A percentile compares a stretch with the other conserved stretches of the same genome.
Conservation (phyloP, 345 rosid genomes). For the Viola odorata region DNA sequence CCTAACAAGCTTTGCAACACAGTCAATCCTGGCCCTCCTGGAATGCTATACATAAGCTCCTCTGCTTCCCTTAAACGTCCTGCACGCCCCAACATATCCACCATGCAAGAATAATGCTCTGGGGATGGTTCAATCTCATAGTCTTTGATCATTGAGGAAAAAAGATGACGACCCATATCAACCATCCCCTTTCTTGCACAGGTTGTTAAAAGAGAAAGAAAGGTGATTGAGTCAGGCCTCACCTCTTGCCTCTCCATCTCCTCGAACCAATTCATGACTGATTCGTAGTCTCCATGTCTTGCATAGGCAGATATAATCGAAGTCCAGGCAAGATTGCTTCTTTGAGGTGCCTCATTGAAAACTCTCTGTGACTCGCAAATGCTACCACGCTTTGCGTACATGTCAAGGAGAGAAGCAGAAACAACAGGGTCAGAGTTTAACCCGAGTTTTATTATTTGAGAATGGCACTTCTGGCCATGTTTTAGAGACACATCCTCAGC, state of each 20-base stretch:
- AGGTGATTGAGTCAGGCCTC: conserved; percentile 69
- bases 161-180: conserved; percentile 52
- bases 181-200: conserved; percentile 82
- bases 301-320: conserved; percentile 78
- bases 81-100: conserved; percentile 81
- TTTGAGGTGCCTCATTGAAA: conserved; percentile 44
- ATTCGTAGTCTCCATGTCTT: conserved; percentile 77
- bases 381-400: conserved; percentile 93
- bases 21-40: conserved; percentile 63
- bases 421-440: conserved; percentile 50
- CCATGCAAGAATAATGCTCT: conserved; percentile 89
- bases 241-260: conserved; percentile 54
- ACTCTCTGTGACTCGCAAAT: conserved; percentile 59
- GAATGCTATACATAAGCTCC: conserved; percentile 45
- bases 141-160: conserved; percentile 49
- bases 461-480: conserved; percentile 73
- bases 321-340: conserved; percentile 73
- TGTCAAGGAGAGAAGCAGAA: conserved; percentile 77
- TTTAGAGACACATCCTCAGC: conserved; percentile 72
- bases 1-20: conserved; percentile 82
- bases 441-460: conserved; percentile 58
- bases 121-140: conserved; percentile 55
- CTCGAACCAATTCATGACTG: conserved; percentile 55
- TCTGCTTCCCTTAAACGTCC: conserved; percentile 74
- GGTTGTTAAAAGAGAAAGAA: conserved; percentile 67